Conservation (phyloP, 805 yeast species). For the Scheffersomyces lignosus region DNA sequence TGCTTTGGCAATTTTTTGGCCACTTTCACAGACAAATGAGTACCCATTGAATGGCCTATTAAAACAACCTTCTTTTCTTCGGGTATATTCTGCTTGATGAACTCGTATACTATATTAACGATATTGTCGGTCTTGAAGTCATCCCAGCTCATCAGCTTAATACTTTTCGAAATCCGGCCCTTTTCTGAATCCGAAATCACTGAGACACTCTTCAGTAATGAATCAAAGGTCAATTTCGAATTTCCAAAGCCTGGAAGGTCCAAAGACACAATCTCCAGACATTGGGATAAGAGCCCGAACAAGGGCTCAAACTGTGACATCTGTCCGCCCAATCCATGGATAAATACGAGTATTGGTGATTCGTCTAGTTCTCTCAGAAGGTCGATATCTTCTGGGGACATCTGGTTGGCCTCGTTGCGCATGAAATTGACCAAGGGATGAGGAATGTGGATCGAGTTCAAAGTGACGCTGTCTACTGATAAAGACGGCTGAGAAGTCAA, state of each 20-base stretch:
- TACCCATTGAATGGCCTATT: slow-evolving; percentile 77
- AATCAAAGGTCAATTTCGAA: slow-evolving; percentile 22
- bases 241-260: slow-evolving; percentile 92
- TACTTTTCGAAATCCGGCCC: slow-evolving; percentile 26
- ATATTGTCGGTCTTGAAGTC: slow-evolving; percentile 46
- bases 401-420: slow-evolving; percentile 23
- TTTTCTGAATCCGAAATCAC: slow-evolving; percentile 30
- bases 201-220: slow-evolving; percentile 16
- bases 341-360: slow-evolving; percentile 61
- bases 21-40: slow-evolving; percentile 52
- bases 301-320: slow-evolving; percentile 80
- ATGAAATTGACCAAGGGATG: slow-evolving; percentile 43
- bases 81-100: slow-evolving; percentile 40
- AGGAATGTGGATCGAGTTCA: slow-evolving; percentile 47
- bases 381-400: slow-evolving; percentile 12
- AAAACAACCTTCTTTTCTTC: slow-evolving; percentile 43
- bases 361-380: slow-evolving; percentile 38
- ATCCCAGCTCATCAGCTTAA: slow-evolving; percentile 32
- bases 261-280: slow-evolving; percentile 63
- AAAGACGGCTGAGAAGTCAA: slow-evolving; percentile 18
- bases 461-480: slow-evolving; percentile 30
- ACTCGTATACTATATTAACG: slow-evolving; percentile 38
- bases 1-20: slow-evolving; percentile 33
- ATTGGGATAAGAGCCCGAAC: slow-evolving; percentile 59
- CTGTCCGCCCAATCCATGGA: slow-evolving; percentile 93